Evolutionary conservation across 805 yeast species (phyloP).

Genomic region (Lipomyces anomalus): DNA sequence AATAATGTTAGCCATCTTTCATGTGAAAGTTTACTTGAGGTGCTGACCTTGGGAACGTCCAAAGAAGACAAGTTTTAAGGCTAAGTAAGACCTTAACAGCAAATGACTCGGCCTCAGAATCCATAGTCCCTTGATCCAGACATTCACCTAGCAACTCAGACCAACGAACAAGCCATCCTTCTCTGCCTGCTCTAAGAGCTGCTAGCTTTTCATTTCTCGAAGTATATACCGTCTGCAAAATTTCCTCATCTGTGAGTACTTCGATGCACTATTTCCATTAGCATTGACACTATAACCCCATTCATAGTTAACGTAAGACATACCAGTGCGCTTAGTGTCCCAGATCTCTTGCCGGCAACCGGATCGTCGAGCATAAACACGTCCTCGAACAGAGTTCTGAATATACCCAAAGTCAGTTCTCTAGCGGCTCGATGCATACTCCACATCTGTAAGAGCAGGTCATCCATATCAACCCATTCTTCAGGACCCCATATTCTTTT

Average conservation of each 20-base stretch:
- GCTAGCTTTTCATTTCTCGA: slow-evolving; percentile 53
- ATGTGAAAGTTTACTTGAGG: no score
- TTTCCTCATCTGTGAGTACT: slow-evolving; percentile 64
- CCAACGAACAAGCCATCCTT: slow-evolving; percentile 90
- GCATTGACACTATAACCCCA: no score
- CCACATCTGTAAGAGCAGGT: slow-evolving; percentile 72
- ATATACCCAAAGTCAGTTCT: slow-evolving; percentile 70
- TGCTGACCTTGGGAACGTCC: slow-evolving; percentile 83
- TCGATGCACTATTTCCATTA: slow-evolving; percentile 58
- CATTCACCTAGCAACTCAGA: slow-evolving; percentile 46
- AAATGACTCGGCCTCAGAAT: slow-evolving; percentile 40
- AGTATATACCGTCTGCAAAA: slow-evolving; percentile 59
- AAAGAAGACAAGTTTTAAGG: slow-evolving; percentile 81
- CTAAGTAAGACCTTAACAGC: slow-evolving; percentile 70
- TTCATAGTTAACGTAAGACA: neutral
- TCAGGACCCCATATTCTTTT: slow-evolving; percentile 70
- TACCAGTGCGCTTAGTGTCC: slow-evolving; percentile 56
- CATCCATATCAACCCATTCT: slow-evolving; percentile 88
- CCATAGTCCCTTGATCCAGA: slow-evolving; percentile 35
- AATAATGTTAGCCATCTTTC: no score
- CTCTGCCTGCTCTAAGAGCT: slow-evolving; percentile 58
- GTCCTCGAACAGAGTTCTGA: slow-evolving; percentile 88
- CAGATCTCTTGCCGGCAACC: slow-evolving; percentile 71
- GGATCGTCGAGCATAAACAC: slow-evolving; percentile 88
- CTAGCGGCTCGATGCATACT: slow-evolving; percentile 53